Evolutionary conservation across 2,329 filamentous ascomycete species (phyloP).

Genomic region (Stemphylium vesicarium): DNA sequence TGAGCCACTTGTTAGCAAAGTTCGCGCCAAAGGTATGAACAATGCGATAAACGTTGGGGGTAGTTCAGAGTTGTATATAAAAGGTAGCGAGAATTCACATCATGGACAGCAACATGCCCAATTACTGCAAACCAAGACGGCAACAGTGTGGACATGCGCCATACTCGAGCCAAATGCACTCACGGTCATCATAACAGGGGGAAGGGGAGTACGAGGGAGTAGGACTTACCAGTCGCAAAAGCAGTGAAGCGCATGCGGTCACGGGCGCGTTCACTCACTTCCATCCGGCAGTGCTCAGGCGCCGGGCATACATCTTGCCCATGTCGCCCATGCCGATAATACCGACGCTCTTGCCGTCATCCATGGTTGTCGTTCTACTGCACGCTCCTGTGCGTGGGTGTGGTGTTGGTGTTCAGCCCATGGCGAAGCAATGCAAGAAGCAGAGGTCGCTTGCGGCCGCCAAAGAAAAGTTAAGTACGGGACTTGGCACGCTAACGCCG

Average conservation of each 20-base stretch:
- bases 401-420: slow-evolving; percentile 39
- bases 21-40: slow-evolving; percentile 25
- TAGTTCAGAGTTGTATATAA: slow-evolving; percentile 80
- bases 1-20: slow-evolving; percentile 45
- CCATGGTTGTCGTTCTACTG: slow-evolving; percentile 54
- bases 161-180: slow-evolving; percentile 99
- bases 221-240: slow-evolving; percentile 36
- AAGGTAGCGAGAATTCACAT: slow-evolving; percentile 99
- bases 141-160: slow-evolving; percentile 66
- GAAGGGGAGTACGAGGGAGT: slow-evolving; percentile 15
- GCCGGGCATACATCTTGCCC: slow-evolving; percentile 97
- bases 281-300: slow-evolving; percentile 90
- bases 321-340: slow-evolving; percentile 99
- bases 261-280: slow-evolving; percentile 69
- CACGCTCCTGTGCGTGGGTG: slow-evolving; percentile 30
- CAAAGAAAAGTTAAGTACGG: slow-evolving; percentile 26
- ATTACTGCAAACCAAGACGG: slow-evolving; percentile 75
- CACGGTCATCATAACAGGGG: slow-evolving; percentile 87
- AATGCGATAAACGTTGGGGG: slow-evolving; percentile 22
- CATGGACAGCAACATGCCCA: slow-evolving; percentile 76
- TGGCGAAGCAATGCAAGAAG: slow-evolving; percentile 24
- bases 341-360: slow-evolving; percentile 75
- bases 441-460: slow-evolving; percentile 15
- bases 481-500: slow-evolving; percentile 22
- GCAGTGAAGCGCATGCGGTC: slow-evolving; percentile 15